These are phyloP conservation scores for Solidago caesia DNA, from an alignment of 129 eudicot species.

Conservation along the genomic window DNA sequence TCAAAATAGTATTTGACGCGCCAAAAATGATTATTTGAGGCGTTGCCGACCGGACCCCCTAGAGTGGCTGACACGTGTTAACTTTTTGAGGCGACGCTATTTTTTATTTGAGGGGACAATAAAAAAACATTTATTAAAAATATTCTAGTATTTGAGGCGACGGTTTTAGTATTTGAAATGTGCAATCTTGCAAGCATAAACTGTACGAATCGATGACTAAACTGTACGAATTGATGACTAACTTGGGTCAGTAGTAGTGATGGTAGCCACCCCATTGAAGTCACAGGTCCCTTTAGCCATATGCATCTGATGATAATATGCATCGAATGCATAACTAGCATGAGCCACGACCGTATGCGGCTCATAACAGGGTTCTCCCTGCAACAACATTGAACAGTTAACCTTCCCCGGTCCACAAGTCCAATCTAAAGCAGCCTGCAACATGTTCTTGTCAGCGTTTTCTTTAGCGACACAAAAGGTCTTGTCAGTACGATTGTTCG, in stretches of 20 bases:
- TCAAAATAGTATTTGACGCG: too few relatives aligned
- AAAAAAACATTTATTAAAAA: too few relatives aligned
- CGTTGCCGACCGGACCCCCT: too few relatives aligned
- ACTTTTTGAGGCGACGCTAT: too few relatives aligned
- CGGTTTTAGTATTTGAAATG: too few relatives aligned
- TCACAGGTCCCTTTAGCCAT: constrained; percentile 69
- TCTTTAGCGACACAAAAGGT: constrained; percentile 72
- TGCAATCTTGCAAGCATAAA: neutral
- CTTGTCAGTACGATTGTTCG: constrained; percentile 64
- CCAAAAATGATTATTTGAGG: too few relatives aligned
- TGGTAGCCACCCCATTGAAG: constrained; percentile 80
- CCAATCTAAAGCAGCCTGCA: constrained; percentile 91
- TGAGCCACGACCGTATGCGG: constrained; percentile 74
- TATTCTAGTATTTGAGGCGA: too few relatives aligned
- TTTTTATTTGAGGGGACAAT: too few relatives aligned
- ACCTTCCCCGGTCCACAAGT: constrained; percentile 94
- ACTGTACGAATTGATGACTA: neutral
- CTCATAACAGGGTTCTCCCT: constrained; percentile 67
- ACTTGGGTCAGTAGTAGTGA: constrained; percentile 83
- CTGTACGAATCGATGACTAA: constrained; percentile 16
- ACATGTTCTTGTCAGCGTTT: constrained; percentile 65
- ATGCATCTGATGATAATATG: constrained; percentile 68
- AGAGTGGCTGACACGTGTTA: too few relatives aligned
- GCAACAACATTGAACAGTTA: constrained; percentile 65
- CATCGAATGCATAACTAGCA: constrained; percentile 76